These are phyloP conservation scores for Boletus sp. DNA, from an alignment of 768 basidiomycete genomes.

Conservation along the genomic window DNA sequence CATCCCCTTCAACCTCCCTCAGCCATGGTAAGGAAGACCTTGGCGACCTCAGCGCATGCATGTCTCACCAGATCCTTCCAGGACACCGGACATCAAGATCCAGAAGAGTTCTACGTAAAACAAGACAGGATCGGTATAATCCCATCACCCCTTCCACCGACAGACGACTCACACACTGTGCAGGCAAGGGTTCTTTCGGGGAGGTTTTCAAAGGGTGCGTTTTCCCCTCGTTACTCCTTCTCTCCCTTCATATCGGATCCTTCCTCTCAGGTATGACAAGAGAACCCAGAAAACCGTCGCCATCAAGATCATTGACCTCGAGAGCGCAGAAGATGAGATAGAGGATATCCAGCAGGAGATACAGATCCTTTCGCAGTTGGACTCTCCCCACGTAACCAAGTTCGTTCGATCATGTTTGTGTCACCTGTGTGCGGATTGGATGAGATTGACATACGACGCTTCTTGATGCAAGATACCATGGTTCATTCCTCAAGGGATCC, in stretches of 20 bases:
- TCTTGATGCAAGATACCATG: conserved; percentile 72
- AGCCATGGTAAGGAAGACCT: conserved; percentile 21
- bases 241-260: conserved; percentile 4
- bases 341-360: conserved; percentile 99
- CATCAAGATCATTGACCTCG: conserved; percentile 99
- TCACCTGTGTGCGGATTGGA: conserved; percentile 26
- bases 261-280: conserved; percentile 70
- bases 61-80: conserved; percentile 27
- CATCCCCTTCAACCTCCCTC: background rate
- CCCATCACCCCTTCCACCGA: conserved; percentile 5
- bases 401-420: conserved; percentile 41
- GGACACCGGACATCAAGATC: conserved; percentile 78
- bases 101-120: conserved; percentile 94
- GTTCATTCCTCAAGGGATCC: conserved; percentile 92
- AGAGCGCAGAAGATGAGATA: conserved; percentile 98
- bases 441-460: conserved; percentile 30
- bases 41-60: background rate
- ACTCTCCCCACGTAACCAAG: conserved; percentile 96
- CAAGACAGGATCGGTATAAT: conserved; percentile 91
- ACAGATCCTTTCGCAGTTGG: conserved; percentile 93
- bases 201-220: conserved; percentile 97
- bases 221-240: conserved; percentile 4
- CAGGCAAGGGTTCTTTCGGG: conserved; percentile 98
- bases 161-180: conserved; percentile 15
- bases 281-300: conserved; percentile 95